phyloP scores from a whole-genome alignment of 2,329 filamentous ascomycete genomes.

The Ilyonectria mors-panacis region DNA sequence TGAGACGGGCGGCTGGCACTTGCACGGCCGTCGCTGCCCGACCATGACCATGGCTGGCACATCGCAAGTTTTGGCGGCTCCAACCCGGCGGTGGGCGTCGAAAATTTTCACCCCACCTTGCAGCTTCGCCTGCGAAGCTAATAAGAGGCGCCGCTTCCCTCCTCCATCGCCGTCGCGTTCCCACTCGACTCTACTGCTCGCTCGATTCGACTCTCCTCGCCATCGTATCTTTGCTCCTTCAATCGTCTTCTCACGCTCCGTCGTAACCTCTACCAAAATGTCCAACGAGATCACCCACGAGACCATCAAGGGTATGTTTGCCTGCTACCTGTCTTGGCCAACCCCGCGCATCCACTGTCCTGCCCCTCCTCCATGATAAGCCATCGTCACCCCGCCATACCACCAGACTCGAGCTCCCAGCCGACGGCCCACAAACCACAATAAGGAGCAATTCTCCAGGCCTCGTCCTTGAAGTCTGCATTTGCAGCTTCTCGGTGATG shows the following conservation, averaged over 20 bases:
- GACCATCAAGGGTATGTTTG: slow-evolving; percentile 78
- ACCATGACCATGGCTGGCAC: slow-evolving; percentile 31
- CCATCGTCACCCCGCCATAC: slow-evolving; percentile 11
- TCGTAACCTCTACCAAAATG: slow-evolving; percentile 65
- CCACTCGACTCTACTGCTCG: slow-evolving; percentile 28
- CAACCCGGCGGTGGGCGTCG: slow-evolving; percentile 39
- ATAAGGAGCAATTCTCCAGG: not conserved
- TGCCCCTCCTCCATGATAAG: slow-evolving; percentile 49
- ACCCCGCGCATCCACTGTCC: slow-evolving; percentile 26
- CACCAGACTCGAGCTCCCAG: not conserved
- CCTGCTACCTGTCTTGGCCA: slow-evolving; percentile 37
- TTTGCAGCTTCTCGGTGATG: not conserved
- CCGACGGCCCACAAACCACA: slow-evolving; percentile 4
- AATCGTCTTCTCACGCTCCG: slow-evolving; percentile 27
- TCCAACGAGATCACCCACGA: slow-evolving; percentile 77
- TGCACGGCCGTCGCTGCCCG: slow-evolving; percentile 41
- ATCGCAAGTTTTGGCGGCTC: slow-evolving; percentile 39
- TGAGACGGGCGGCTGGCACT: slow-evolving; percentile 16
- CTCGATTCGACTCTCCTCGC: slow-evolving; percentile 34
- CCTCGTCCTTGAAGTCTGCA: not conserved
- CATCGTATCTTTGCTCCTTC: slow-evolving; percentile 22
- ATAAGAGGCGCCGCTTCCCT: slow-evolving; percentile 44
- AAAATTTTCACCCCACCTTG: slow-evolving; percentile 48
- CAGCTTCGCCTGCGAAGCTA: slow-evolving; percentile 21
- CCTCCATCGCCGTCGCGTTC: slow-evolving; percentile 37